A percentile compares a stretch with the other conserved stretches of the same genome.
These are phyloP conservation scores for Penicillium capsulatum DNA, from an alignment of 2,329 filamentous ascomycete species.

Conservation along the genomic window DNA sequence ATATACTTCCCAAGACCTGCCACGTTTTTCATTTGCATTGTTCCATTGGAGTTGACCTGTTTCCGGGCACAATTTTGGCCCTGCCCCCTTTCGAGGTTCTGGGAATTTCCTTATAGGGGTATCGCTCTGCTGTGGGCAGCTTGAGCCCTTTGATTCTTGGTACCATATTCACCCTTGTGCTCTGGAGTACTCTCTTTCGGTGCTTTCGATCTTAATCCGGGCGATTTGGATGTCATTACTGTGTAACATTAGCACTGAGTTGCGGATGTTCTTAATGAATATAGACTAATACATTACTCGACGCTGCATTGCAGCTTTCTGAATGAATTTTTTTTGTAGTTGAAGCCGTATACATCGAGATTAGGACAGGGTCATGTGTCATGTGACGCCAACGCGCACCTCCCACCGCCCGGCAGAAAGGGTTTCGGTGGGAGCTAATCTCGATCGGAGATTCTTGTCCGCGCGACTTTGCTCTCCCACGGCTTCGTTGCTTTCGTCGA, in stretches of 20 bases:
- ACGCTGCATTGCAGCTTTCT: background rate
- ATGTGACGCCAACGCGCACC: no score
- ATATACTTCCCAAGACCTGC: constrained; percentile 11
- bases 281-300: constrained; percentile 23
- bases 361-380: background rate
- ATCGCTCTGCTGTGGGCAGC: constrained; percentile 5
- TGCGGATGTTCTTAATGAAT: constrained; percentile 19
- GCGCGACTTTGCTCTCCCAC: no score
- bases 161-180: constrained; percentile 23
- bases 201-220: constrained; percentile 18
- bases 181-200: constrained; percentile 23
- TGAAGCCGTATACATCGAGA: no score
- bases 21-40: constrained; percentile 18
- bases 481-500: no score
- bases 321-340: background rate
- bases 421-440: constrained; percentile 17
- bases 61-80: constrained; percentile 1
- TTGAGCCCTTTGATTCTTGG: constrained; percentile 21
- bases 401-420: constrained; percentile 25
- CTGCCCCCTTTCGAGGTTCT: background rate
- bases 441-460: constrained; percentile 18
- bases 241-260: constrained; percentile 19
- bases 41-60: constrained; percentile 21
- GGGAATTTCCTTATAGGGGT: constrained; percentile 3
- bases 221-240: constrained; percentile 20